Evolutionary conservation across 805 yeast species (phyloP), one percentile per base, ranked within the genome.

Genomic region (Naumovozyma dairenensis): DNA sequence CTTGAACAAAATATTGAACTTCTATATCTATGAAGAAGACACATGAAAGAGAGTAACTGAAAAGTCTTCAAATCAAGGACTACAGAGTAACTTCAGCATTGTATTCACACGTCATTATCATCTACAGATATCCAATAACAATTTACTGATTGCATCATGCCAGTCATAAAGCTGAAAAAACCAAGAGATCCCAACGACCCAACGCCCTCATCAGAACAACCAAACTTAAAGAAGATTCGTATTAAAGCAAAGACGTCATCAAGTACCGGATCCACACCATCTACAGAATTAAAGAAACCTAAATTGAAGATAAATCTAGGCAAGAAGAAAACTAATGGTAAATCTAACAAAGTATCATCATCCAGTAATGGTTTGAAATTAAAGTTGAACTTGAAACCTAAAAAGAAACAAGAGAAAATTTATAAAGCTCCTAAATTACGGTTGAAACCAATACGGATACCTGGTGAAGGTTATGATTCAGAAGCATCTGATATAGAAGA

Each of bases 401-500:
- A 12, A 12, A 14, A 7, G n/a, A 6, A 12, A 7, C 13, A 6
- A 12, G 49, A 49, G 25, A 53, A 57, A 5, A 45, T 49, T 17
- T 46, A 46, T n/a, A 51, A 45, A 29, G 43, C 56, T 2, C 69
- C 76, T 6, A 54, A 72, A 24, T 65, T 77, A 39, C 55, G 74
- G 35, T 67, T 75, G 36, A 72, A 71, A 42, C 74, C 79, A 1
- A 66, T 68, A 4, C 65, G 94, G 46, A 67, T 79, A 3, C 92
- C 94, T 0, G 95, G 95, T 4, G 96, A 89, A 47, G 97, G 97
- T 1, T 89, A 89, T 57, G 98, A 89, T 52, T 80, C 94, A 2
- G 97, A 89, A 49, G 96, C 94, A 14, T 94, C 96, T 0, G 97
- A 89, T 44, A 65, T 84, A 17, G 98, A 92, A 53, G 96, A 86